Evolutionary conservation across 163 green algal genomes (phyloP), one percentile per base, ranked within the genome.

Genomic region (Prototheca cutis): DNA sequence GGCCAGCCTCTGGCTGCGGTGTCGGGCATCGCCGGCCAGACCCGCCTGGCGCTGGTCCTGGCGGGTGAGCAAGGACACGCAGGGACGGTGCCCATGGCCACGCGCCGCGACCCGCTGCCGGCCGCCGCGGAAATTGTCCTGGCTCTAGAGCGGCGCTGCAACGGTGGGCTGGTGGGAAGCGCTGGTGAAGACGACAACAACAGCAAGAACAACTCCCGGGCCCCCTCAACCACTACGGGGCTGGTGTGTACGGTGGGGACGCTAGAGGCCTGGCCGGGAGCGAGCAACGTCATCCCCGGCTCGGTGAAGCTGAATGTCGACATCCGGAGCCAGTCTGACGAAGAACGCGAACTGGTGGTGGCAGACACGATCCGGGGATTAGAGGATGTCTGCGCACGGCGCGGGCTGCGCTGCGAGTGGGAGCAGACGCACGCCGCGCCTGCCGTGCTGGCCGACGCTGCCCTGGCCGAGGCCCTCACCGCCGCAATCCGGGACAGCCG

Each of bases 191-290:
- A 47, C 31, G 63, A 63, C n/a, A n/a, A n/a, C n/a, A n/a, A n/a
- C n/a, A n/a, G n/a, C n/a, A n/a, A n/a, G n/a, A n/a, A n/a, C n/a
- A n/a, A n/a, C n/a, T n/a, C n/a, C n/a, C n/a, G n/a, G n/a, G n/a
- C n/a, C n/a, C n/a, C n/a, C n/a, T n/a, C n/a, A 45, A 15, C 36
- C 42, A 5, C 10, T 21, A 51, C 42, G 42, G 42, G 42, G 53
- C 79, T 96, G 59, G 85, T 96, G 49, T 96, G 89, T 72, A 96
- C 87, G 2, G 85, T 93, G 31, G 89, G 89, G n/a, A 70, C 85
- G 8, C 31, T 94, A 23, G 59, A 47, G 4, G 60, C 93, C 17
- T 89, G 78, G 73, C 89, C 89, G 4, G 81, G 80, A 13, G 86
- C 84, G 10, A 82, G 68, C 64, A 97, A 97, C 69, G 88, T 95